Percentiles rank a stretch among this genome's conserved stretches.
These are phyloP conservation scores for Pisolithus sp. DNA, from an alignment of 768 basidiomycete genomes.

Conservation along the genomic window DNA sequence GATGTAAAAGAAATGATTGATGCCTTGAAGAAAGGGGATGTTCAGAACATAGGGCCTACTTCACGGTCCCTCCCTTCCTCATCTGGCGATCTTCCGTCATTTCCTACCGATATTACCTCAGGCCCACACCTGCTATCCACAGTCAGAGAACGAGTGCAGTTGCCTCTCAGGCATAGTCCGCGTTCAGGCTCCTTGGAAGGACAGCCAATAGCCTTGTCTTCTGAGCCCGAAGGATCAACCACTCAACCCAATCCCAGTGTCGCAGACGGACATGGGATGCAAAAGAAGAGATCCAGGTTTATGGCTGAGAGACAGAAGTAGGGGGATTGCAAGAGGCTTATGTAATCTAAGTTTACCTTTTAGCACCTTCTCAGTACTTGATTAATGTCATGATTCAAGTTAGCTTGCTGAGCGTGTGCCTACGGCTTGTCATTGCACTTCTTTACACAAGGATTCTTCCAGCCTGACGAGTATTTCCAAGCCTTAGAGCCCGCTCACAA, in stretches of 20 bases:
- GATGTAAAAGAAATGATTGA: constrained; percentile 45
- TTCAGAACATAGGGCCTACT: constrained; percentile 48
- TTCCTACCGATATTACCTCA: too few relatives aligned
- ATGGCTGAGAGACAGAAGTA: constrained; percentile 26
- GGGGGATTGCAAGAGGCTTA: background rate
- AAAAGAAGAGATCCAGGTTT: constrained; percentile 28
- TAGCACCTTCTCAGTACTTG: too few relatives aligned
- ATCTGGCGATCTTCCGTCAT: too few relatives aligned
- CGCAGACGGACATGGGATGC: background rate
- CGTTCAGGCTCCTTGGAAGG: constrained; percentile 19
- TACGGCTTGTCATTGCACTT: constrained; percentile 62
- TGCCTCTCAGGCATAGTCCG: constrained; percentile 19
- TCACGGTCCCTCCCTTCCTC: constrained; percentile 2
- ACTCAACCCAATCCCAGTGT: background rate
- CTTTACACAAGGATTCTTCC: constrained; percentile 79
- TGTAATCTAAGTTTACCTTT: background rate
- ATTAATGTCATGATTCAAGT: background rate
- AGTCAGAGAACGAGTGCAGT: constrained; percentile 14
- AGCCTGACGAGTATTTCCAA: constrained; percentile 97
- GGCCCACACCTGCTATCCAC: constrained; percentile 1
- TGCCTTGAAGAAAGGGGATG: constrained; percentile 42
- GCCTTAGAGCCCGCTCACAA: constrained; percentile 88
- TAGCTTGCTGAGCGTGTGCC: constrained; percentile 31
- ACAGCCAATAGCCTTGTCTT: constrained; percentile 19
- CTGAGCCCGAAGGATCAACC: constrained; percentile 8